Conservation (phyloP, 306 rosid genomes). For the Pterocarpus santalinus region DNA sequence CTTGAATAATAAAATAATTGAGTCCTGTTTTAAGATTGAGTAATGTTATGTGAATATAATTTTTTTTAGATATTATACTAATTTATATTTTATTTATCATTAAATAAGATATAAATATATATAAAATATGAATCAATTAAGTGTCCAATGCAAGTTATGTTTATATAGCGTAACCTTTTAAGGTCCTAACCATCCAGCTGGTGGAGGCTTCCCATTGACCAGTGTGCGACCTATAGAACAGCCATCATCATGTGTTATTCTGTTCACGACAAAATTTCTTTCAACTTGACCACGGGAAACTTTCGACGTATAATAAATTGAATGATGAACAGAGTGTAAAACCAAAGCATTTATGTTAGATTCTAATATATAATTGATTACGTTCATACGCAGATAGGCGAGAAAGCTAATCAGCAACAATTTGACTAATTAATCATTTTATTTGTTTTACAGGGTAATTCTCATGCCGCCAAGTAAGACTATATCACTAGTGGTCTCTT, state of each 20-base stretch:
- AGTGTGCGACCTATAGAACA: conserved; percentile 30
- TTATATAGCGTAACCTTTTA: no score
- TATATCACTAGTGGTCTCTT: background rate
- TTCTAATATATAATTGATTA: background rate
- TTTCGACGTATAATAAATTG: background rate
- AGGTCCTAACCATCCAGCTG: conserved; percentile 24
- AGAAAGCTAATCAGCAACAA: background rate
- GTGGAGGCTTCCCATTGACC: conserved; percentile 34
- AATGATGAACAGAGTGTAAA: background rate
- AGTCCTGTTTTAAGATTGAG: background rate
- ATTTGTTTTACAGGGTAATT: background rate
- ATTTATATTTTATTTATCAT: no score
- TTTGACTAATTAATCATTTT: background rate
- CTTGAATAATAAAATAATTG: background rate
- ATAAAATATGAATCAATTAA: no score
- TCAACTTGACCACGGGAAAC: background rate
- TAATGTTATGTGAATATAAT: no score
- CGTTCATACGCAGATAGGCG: background rate
- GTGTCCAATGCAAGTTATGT: no score
- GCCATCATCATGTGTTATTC: conserved; percentile 1
- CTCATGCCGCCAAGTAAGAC: background rate
- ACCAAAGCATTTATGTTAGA: background rate
- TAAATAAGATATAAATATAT: no score
- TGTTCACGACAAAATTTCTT: background rate
- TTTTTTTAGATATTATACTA: no score